Conservation (phyloP, 495 filamentous ascomycete species). For the Penicillium roqueforti region DNA sequence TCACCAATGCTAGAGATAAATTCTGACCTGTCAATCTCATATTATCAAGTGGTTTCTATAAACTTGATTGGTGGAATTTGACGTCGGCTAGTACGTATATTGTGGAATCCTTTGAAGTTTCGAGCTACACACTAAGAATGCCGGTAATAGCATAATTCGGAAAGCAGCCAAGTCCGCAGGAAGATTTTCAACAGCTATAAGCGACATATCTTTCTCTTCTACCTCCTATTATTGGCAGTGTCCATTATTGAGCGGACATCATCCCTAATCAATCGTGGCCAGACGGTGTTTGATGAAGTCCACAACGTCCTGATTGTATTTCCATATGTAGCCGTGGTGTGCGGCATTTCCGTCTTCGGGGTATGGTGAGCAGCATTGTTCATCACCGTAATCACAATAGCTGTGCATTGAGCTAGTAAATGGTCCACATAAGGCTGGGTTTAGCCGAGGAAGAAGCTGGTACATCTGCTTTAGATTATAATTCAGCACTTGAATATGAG, state of each 20-base stretch:
- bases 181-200: background rate
- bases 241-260: background rate
- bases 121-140: too few relatives aligned
- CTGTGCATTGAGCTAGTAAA: conserved; percentile 15
- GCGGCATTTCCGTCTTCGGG: conserved; percentile 14
- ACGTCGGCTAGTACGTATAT: too few relatives aligned
- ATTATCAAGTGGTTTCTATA: too few relatives aligned
- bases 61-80: too few relatives aligned
- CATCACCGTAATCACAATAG: conserved; percentile 27
- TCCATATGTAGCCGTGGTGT: conserved; percentile 18
- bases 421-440: conserved; percentile 21
- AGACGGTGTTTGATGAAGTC: conserved; percentile 18
- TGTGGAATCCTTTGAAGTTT: too few relatives aligned
- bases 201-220: background rate
- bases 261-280: too few relatives aligned
- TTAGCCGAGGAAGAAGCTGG: conserved; percentile 25
- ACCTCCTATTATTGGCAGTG: background rate
- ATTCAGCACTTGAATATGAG: background rate
- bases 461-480: background rate
- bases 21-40: too few relatives aligned
- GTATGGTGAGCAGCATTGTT: conserved; percentile 17
- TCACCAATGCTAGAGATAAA: too few relatives aligned
- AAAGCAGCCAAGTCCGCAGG: background rate
- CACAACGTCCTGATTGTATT: conserved; percentile 24
- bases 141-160: background rate